phyloP scores from a whole-genome alignment of 202 grass and related monocot species.

The Panicum virgatum region DNA sequence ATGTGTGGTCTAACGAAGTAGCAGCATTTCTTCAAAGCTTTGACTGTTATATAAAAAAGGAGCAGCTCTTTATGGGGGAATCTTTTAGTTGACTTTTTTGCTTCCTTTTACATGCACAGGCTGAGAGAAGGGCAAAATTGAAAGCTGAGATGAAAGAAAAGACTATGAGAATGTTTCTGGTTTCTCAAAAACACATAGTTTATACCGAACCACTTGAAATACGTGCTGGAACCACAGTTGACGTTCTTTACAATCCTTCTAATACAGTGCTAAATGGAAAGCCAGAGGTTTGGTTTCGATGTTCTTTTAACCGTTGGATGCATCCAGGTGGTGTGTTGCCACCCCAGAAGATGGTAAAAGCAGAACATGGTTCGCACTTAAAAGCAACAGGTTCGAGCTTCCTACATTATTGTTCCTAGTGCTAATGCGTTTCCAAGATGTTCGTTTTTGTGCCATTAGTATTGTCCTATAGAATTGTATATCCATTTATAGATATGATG shows the following conservation, averaged over 20 bases:
- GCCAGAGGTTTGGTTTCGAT: conserved; percentile 81
- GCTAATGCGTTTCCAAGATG: background rate
- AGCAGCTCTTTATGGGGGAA: conserved; percentile 1
- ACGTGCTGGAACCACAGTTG: conserved; percentile 66
- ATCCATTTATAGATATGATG: background rate
- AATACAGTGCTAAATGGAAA: conserved; percentile 82
- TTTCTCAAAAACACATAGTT: conserved; percentile 93
- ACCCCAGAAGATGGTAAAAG: conserved; percentile 78
- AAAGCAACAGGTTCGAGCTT: conserved; percentile 76
- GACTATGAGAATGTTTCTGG: conserved; percentile 81
- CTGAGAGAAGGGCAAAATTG: conserved; percentile 64
- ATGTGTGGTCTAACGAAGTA: background rate
- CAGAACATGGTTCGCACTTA: conserved; percentile 59
- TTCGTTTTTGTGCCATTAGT: conserved; percentile 21
- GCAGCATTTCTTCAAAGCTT: background rate
- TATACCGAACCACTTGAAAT: conserved; percentile 90
- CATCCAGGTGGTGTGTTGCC: conserved; percentile 62
- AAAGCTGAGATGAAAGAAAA: conserved; percentile 85
- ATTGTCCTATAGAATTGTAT: background rate
- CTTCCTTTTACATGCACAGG: conserved; percentile 45
- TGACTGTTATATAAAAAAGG: conserved; percentile 2
- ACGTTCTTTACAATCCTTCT: conserved; percentile 81
- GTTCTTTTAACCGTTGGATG: conserved; percentile 93
- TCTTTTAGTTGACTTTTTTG: conserved; percentile 18
- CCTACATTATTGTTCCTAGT: conserved; percentile 12